Evolutionary conservation across 805 yeast genomes (phyloP), one percentile per base, ranked within the genome.

Genomic region (Naumovozyma castellii): DNA sequence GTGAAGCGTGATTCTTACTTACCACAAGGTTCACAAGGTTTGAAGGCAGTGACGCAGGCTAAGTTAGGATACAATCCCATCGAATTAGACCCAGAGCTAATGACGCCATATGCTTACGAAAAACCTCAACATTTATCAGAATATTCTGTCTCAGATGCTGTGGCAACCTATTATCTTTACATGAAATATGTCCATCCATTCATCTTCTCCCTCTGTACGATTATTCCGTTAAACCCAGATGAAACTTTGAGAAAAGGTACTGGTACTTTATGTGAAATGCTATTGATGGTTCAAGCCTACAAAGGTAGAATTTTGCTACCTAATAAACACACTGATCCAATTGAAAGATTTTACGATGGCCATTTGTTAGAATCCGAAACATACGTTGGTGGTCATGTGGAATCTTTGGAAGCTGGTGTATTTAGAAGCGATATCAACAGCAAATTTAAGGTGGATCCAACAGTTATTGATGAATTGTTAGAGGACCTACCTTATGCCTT

Each of bases 81-180:
- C 13, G 98, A 92, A 62, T 68, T 92, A 43, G 98, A 92, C 52
- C 99, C 99, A 0, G 99, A 92, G 62, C 67, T 88, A 37, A 92
- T 92, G 99, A 87, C 97, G 0, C 97, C 97, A 0, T 92, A 90
- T 60, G 99, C 99, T 3, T 77, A 80, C 49, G 95, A 88, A 53
- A 76, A 82, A 51, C 98, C 99, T 1, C 97, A 92, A 54, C 65
- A 81, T 3, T 64, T 92, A 38, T 86, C 98, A 0, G 98, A 94
- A 57, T 92, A 92, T 61, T 94, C 98, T 1, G 99, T 92, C 19
- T 94, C 98, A 42, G 99, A 92, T 71, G 99, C 99, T 10, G 98
- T 94, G 31, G 98, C 98, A 3, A 92, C 99, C 0, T 92, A 88
- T 58, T 92, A 92, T 61, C 68, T 92, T 35, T 92, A 88, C 66